phyloP scores from a whole-genome alignment of 2,329 filamentous ascomycete species.

The Trichoderma cornu-damae region DNA sequence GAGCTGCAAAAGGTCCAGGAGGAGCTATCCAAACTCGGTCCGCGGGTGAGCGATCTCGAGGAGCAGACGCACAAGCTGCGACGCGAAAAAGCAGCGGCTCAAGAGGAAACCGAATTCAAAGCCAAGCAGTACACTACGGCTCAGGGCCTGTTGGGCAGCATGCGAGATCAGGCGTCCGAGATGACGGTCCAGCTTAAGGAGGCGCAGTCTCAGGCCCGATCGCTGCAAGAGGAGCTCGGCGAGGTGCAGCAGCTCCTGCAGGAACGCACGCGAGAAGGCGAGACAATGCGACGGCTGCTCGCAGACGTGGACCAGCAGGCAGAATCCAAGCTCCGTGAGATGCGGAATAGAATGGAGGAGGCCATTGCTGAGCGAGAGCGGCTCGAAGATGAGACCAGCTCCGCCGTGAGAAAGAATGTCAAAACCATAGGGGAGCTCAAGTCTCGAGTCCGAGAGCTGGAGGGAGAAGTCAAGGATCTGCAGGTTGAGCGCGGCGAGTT shows the following conservation, averaged over 20 bases:
- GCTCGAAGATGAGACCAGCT: slow-evolving; percentile 83
- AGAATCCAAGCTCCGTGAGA: slow-evolving; percentile 77
- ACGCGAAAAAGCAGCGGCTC: slow-evolving; percentile 60
- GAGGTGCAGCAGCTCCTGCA: slow-evolving; percentile 82
- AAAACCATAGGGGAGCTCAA: slow-evolving; percentile 85
- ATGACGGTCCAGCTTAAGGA: slow-evolving; percentile 90
- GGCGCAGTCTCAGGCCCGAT: slow-evolving; percentile 72
- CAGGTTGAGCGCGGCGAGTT: slow-evolving; percentile 73
- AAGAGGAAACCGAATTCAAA: slow-evolving; percentile 80
- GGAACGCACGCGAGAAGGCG: slow-evolving; percentile 84
- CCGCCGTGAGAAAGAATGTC: slow-evolving; percentile 66
- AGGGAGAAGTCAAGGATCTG: slow-evolving; percentile 67
- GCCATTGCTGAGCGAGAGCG: slow-evolving; percentile 92
- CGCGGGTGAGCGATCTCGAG: slow-evolving; percentile 62
- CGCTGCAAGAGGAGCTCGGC: slow-evolving; percentile 82
- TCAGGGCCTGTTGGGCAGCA: slow-evolving; percentile 79
- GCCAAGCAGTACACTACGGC: slow-evolving; percentile 78
- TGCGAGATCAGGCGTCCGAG: slow-evolving; percentile 89
- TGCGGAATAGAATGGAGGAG: slow-evolving; percentile 80
- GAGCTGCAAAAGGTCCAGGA: slow-evolving; percentile 69
- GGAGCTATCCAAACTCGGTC: slow-evolving; percentile 63
- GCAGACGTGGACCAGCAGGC: slow-evolving; percentile 80
- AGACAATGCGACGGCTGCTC: slow-evolving; percentile 88
- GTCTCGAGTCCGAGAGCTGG: slow-evolving; percentile 71
- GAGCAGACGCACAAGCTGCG: slow-evolving; percentile 64